A percentile compares a stretch with the other conserved stretches of the same genome.
Conservation (phyloP, 2,329 filamentous ascomycete genomes). For the Pyrenochaeta sp. region DNA sequence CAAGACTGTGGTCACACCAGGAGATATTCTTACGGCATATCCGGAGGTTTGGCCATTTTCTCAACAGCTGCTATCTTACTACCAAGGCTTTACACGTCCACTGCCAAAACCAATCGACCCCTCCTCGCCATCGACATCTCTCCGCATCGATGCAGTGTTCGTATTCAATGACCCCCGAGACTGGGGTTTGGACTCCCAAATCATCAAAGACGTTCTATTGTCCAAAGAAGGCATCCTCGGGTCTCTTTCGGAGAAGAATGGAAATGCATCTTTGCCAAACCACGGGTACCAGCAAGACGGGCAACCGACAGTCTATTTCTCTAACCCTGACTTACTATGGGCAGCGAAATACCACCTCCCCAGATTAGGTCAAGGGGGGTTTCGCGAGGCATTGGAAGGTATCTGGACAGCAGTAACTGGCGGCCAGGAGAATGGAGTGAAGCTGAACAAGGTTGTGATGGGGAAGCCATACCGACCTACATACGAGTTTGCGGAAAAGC, state of each 20-base stretch:
- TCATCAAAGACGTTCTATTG: conserved; percentile 83
- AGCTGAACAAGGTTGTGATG: conserved; percentile 71
- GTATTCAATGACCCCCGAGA: conserved; percentile 96
- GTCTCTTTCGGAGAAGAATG: conserved; percentile 78
- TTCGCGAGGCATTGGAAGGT: conserved; percentile 80
- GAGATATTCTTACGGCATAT: conserved; percentile 78
- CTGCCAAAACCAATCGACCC: conserved; percentile 62
- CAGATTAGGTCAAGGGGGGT: conserved; percentile 89
- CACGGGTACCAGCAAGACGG: conserved; percentile 81
- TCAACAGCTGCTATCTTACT: conserved; percentile 68
- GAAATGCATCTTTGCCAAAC: conserved; percentile 68
- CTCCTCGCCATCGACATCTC: conserved; percentile 56
- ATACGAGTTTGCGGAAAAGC: conserved; percentile 82
- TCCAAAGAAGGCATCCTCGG: conserved; percentile 81
- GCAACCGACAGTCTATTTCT: conserved; percentile 85
- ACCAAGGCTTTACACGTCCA: conserved; percentile 64
- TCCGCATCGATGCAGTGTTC: conserved; percentile 89
- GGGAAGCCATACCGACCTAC: conserved; percentile 83
- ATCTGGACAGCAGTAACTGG: conserved; percentile 78
- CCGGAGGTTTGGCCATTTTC: conserved; percentile 86
- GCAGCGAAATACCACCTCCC: conserved; percentile 84
- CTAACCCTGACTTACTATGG: conserved; percentile 91
- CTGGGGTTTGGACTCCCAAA: conserved; percentile 88
- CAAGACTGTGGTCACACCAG: conserved; percentile 81
- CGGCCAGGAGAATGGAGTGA: conserved; percentile 59